Evolutionary conservation across 2,329 filamentous ascomycete genomes (phyloP), one percentile per base, ranked within the genome.

Genomic region (Gremmenia infestans): DNA sequence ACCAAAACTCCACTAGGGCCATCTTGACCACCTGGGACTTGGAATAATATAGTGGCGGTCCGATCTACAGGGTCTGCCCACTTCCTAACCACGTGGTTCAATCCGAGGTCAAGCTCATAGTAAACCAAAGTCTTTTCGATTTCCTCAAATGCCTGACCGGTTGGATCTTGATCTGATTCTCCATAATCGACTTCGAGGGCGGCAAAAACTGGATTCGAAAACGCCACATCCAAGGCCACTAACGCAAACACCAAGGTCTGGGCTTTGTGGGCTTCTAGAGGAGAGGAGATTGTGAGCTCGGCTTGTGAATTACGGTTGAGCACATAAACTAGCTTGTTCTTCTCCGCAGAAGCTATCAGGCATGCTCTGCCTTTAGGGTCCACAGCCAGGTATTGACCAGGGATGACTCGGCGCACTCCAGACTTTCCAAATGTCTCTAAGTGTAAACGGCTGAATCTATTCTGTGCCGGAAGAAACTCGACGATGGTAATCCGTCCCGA

Each of bases 291-390:
- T 42, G 92, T 95, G 66, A 99, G 83, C 72, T 96, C 90, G 17
- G 92, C 92, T 73, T 97, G 91, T 3, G 91, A 83, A 74, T 96
- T 96, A 63, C 95, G 87, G 73, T 97, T 97, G 64, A 99, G 80
- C 67, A 99, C 93, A 74, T 99, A 99, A 64, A 99, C 94, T 55
- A 99, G 87, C 77, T 99, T 99, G 77, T 97, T 99, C 81, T 99
- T 99, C 76, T 99, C 95, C 54, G 93, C 81, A 5, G 92, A 93
- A 9, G 94, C 91, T 59, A 97, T 89, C 70, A 99, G 81, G 70
- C 93, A 96, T 54, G 95, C 95, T 76, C 94, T 85, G 54, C 94
- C 94, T 73, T 96, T 96, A 28, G 94, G 94, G 68, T 99, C 94
- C 52, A 91, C 90, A 6, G 93, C 94, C 28, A 99, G 82, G 69